Evolutionary conservation across 805 yeast genomes (phyloP).

Genomic region (Blastobotrys peoriensis): DNA sequence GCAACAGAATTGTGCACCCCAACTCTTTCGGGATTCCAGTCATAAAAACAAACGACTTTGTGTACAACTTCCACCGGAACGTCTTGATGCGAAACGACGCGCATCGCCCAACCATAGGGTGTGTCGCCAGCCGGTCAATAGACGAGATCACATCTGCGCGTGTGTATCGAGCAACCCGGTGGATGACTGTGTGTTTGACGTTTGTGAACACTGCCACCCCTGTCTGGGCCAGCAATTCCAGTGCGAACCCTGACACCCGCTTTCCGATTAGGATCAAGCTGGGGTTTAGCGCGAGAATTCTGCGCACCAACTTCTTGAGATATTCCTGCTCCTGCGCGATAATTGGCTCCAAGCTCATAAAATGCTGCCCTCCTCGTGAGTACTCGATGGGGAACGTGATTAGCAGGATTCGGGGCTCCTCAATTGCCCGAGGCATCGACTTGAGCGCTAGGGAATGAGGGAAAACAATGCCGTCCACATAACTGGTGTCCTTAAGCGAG

Average conservation of each 20-base stretch:
- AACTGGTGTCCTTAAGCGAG: conserved; percentile 47
- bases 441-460: conserved; percentile 78
- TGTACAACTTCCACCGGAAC: conserved; percentile 45
- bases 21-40: conserved; percentile 66
- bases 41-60: conserved; percentile 69
- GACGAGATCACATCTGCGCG: conserved; percentile 81
- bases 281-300: conserved; percentile 72
- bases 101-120: conserved; percentile 71
- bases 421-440: conserved; percentile 60
- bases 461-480: conserved; percentile 74
- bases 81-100: conserved; percentile 63
- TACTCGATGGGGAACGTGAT: conserved; percentile 89
- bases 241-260: conserved; percentile 75
- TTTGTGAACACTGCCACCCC: conserved; percentile 77
- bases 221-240: conserved; percentile 61
- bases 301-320: conserved; percentile 68
- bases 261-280: conserved; percentile 73
- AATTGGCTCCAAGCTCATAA: conserved; percentile 76
- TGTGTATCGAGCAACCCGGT: conserved; percentile 69
- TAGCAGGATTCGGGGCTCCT: conserved; percentile 69
- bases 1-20: conserved; percentile 81
- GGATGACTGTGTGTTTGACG: conserved; percentile 75
- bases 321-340: conserved; percentile 85
- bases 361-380: conserved; percentile 58
- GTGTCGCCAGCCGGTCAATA: conserved; percentile 73